These are phyloP conservation scores for Penicillium italicum DNA, from an alignment of 2,329 filamentous ascomycete genomes.

Conservation along the genomic window DNA sequence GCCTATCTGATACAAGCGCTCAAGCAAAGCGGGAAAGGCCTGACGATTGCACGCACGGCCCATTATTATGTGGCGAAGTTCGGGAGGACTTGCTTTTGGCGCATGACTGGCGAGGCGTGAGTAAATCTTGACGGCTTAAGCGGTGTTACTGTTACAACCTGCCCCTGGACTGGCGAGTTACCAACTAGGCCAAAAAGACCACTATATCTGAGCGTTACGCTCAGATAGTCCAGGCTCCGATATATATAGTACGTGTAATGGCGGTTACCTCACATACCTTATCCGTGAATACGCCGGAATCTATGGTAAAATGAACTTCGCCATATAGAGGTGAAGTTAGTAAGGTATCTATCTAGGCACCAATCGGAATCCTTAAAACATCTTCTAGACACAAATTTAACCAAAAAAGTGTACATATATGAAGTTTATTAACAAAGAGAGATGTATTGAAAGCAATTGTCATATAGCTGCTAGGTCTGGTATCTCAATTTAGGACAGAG, in stretches of 20 bases:
- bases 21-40: not conserved
- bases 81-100: not conserved
- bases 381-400: not conserved
- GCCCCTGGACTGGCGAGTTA: no score
- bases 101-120: not conserved
- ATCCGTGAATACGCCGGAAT: not conserved
- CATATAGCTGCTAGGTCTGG: not conserved
- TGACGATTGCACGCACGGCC: not conserved
- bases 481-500: not conserved
- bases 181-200: no score
- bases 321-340: not conserved
- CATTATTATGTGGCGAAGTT: conserved; percentile 2
- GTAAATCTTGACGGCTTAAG: not conserved
- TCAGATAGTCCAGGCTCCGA: no score
- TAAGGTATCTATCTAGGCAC: not conserved
- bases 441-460: not conserved
- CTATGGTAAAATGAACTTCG: no score
- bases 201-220: no score
- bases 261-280: not conserved
- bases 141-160: no score
- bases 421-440: not conserved
- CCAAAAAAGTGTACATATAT: not conserved
- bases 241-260: no score
- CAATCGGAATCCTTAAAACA: not conserved
- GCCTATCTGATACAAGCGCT: conserved; percentile 10